Evolutionary conservation across 352 stramenopile genomes (phyloP).

Genomic region (Globisporangium middletonii): DNA sequence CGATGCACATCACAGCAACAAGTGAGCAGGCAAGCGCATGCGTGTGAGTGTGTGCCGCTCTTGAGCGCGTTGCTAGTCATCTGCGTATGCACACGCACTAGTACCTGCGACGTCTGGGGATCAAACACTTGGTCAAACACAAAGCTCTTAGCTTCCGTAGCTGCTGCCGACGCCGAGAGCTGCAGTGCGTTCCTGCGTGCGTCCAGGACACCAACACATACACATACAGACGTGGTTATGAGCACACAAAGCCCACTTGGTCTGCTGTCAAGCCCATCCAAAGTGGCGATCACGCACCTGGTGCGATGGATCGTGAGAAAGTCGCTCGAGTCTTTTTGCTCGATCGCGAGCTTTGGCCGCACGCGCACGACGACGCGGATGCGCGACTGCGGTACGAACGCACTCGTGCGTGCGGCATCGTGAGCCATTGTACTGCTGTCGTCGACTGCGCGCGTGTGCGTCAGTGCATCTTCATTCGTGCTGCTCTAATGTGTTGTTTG

Average conservation of each 20-base stretch:
- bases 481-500: no score
- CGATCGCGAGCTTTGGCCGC: constrained; percentile 29
- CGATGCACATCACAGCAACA: not conserved
- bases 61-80: not conserved
- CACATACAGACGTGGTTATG: not conserved
- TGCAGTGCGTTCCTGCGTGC: constrained; percentile 20
- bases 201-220: not conserved
- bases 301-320: constrained; percentile 25
- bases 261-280: not conserved
- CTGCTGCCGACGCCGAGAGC: constrained; percentile 13
- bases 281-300: constrained; percentile 2
- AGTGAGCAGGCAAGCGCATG: not conserved
- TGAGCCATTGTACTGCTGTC: not conserved
- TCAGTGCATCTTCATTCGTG: no score
- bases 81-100: not conserved
- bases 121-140: constrained; percentile 53
- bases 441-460: not conserved
- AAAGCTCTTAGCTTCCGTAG: constrained; percentile 25
- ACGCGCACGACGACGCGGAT: constrained; percentile 55
- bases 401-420: not conserved
- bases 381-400: constrained; percentile 11
- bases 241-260: no score
- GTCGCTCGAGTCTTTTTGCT: constrained; percentile 26
- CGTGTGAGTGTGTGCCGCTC: not conserved
- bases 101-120: constrained; percentile 23